Conservation (phyloP, 352 stramenopile species). For the Pythium myriotylum region DNA sequence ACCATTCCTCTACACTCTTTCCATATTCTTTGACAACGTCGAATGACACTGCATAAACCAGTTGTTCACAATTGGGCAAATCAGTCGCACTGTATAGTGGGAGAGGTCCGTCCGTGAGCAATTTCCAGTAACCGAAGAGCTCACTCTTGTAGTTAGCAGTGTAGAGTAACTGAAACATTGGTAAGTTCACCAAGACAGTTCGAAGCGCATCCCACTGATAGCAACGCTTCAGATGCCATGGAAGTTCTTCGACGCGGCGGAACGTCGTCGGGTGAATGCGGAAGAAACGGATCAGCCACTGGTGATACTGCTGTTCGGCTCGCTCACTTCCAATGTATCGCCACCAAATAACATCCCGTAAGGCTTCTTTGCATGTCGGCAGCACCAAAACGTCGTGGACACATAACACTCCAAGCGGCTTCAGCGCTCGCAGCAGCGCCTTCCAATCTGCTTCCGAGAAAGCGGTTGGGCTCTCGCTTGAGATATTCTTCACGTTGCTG, state of each 20-base stretch:
- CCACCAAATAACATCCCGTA: conserved; percentile 90
- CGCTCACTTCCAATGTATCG: conserved; percentile 80
- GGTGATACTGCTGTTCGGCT: conserved; percentile 69
- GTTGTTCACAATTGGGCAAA: conserved; percentile 30
- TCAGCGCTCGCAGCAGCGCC: conserved; percentile 69
- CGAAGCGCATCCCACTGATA: conserved; percentile 87
- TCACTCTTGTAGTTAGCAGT: conserved; percentile 89
- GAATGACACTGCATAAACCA: conserved; percentile 71
- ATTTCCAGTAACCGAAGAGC: conserved; percentile 91
- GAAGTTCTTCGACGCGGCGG: conserved; percentile 86
- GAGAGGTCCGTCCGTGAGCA: conserved; percentile 78
- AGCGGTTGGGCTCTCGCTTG: conserved; percentile 32
- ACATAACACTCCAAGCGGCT: conserved; percentile 73
- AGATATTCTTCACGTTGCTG: conserved; percentile 32
- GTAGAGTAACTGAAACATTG: conserved; percentile 93
- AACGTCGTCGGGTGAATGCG: conserved; percentile 81
- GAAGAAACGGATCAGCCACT: conserved; percentile 88
- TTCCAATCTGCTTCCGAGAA: conserved; percentile 78
- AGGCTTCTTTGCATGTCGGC: conserved; percentile 84
- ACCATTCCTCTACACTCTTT: conserved; percentile 88
- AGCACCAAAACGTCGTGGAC: conserved; percentile 87
- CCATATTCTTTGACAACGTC: conserved; percentile 94
- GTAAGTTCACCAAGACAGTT: conserved; percentile 86
- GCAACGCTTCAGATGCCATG: conserved; percentile 92
- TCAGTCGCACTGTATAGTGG: conserved; percentile 45